These are phyloP conservation scores for Ramicandelaber brevisporus DNA, from an alignment of 192 early-diverging fungal genomes.

Conservation along the genomic window DNA sequence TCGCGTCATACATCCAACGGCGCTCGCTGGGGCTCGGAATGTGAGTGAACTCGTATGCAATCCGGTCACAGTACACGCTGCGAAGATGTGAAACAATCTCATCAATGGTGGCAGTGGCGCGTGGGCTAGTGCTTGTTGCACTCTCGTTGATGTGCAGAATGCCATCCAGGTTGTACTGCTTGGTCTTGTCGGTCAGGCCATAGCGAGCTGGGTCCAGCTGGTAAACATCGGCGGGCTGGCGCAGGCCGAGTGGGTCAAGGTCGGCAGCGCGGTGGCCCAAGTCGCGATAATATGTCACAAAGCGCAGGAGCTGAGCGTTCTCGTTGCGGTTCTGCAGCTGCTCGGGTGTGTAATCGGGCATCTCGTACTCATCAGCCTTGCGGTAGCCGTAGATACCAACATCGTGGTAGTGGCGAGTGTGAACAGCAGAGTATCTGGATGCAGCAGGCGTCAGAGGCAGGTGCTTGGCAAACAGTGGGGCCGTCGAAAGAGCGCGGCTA, in stretches of 20 bases:
- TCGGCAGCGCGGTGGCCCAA: slow-evolving; percentile 62
- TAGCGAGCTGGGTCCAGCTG: slow-evolving; percentile 70
- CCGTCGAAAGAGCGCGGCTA: too few species aligned
- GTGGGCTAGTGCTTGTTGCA: slow-evolving; percentile 12
- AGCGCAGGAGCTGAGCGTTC: slow-evolving; percentile 59
- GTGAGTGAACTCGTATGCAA: slow-evolving; percentile 90
- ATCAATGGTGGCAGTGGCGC: slow-evolving; percentile 29
- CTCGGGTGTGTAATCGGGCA: slow-evolving; percentile 54
- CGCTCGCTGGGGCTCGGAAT: slow-evolving; percentile 65
- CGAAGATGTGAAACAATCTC: slow-evolving; percentile 46
- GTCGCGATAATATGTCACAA: slow-evolving; percentile 53
- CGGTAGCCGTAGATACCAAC: slow-evolving; percentile 72
- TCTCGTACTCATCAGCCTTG: slow-evolving; percentile 30
- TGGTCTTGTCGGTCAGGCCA: slow-evolving; percentile 28
- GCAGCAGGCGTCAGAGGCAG: too few species aligned
- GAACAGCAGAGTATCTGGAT: too few species aligned
- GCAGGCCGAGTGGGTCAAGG: slow-evolving; percentile 66
- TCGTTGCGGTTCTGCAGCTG: slow-evolving; percentile 64
- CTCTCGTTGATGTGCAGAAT: slow-evolving; percentile 42
- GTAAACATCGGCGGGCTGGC: slow-evolving; percentile 16
- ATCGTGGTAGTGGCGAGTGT: slow-evolving; percentile 48
- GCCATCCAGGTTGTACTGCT: slow-evolving; percentile 38
- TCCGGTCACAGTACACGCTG: slow-evolving; percentile 45
- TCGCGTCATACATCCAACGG: slow-evolving; percentile 65
- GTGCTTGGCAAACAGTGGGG: too few species aligned